Conservation (phyloP, 2,329 filamentous ascomycete genomes). For the Microdochium trichocladiopsis region DNA sequence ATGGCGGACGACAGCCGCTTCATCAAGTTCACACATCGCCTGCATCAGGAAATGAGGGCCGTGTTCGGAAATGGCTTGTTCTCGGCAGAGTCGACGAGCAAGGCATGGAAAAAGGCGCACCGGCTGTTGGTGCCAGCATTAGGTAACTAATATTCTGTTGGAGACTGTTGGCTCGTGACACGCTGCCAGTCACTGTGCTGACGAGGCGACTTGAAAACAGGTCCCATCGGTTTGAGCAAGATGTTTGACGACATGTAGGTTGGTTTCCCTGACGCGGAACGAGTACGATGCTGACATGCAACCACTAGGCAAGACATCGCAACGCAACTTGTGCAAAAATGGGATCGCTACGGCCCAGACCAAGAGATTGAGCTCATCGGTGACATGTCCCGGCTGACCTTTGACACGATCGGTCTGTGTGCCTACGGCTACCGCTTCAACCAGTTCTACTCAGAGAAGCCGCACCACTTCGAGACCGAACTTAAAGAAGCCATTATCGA, state of each 20-base stretch:
- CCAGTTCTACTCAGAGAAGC: constrained; percentile 60
- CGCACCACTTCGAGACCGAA: constrained; percentile 53
- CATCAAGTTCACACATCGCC: constrained; percentile 29
- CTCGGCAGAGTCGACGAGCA: constrained; percentile 11
- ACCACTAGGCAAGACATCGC: constrained; percentile 42
- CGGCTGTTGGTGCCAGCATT: constrained; percentile 45
- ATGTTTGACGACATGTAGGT: constrained; percentile 35
- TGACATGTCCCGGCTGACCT: constrained; percentile 65
- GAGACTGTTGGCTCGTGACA: too few relatives aligned
- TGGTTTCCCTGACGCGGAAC: background rate
- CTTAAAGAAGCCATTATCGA: background rate
- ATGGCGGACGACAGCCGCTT: constrained; percentile 39
- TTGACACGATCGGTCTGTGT: constrained; percentile 67
- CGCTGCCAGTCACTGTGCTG: too few relatives aligned
- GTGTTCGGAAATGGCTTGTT: background rate
- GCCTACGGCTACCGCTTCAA: constrained; percentile 70
- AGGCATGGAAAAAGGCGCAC: constrained; percentile 45
- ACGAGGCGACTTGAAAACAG: background rate
- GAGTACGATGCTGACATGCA: background rate
- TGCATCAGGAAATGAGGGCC: constrained; percentile 13
- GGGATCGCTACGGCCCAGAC: constrained; percentile 33
- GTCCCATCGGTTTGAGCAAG: constrained; percentile 33
- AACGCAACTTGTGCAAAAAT: constrained; percentile 45
- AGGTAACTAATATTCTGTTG: constrained; percentile 33
- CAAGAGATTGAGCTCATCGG: constrained; percentile 44